Evolutionary conservation across 1,284 basidiomycete genomes (phyloP), one percentile per base, ranked within the genome.

Genomic region (Tilletia indica): DNA sequence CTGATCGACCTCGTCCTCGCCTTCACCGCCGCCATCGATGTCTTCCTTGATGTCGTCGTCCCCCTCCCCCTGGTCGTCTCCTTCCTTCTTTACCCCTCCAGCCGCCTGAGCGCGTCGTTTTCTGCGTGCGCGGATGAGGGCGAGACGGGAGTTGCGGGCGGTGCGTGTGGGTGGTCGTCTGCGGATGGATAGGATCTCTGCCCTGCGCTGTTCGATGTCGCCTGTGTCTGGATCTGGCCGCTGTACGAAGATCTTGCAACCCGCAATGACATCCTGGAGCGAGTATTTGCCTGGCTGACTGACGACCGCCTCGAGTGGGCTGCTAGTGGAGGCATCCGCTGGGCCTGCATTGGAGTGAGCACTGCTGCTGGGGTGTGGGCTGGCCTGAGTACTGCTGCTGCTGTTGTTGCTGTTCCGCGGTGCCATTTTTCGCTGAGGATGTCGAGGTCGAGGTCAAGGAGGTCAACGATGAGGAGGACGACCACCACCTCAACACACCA

Each of bases 141-240:
- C 12, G 11, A 68, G 42, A 58, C 25, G 38, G 3, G 63, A n/a
- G 36, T n/a, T 45, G 14, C 42, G 36, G 8, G 31, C 68, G 38
- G 25, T 49, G 56, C 67, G n/a, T 67, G 69, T 71, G 68, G 72
- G 56, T 66, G 72, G 49, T 73, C 70, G n/a, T 67, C 66, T 45
- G 42, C 82, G 77, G 38, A 80, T 79, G 4, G 82, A 81, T 5
- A 84, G 73, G 48, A 84, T 80, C 74, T 84, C 82, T 25, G 82
- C 82, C 63, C 76, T 71, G 31, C 82, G 75, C 68, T 84, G 76
- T 71, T 83, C 82, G 68, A 76, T 70, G 68, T 83, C 82, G n/a
- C 77, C 77, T 3, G 77, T 76, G 19, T 77, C 77, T 14, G 78
- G 72, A 66, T 82, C 80, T 3, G 77, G 77, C 72, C 82, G 83